Percentiles rank a stretch among this genome's conserved stretches.
Evolutionary conservation across 305 asterid genomes (phyloP).

Genomic region (Striga hermonthica): DNA sequence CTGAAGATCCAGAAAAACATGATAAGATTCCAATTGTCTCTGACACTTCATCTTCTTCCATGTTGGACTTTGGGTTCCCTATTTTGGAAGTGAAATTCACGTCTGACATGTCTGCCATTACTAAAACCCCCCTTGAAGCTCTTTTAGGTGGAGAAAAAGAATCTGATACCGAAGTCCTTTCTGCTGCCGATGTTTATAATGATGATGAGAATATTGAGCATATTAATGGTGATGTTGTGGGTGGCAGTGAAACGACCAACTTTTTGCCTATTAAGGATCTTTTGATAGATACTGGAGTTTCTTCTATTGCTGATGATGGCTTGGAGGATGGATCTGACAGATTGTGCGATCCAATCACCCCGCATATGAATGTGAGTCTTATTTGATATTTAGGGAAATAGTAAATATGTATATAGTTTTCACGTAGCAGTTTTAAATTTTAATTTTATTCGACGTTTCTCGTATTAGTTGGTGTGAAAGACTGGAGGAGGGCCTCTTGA

Average conservation of each 20-base stretch:
- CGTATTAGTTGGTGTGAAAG: no score
- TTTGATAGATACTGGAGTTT: slow-evolving; percentile 44
- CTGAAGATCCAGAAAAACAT: slow-evolving; percentile 17
- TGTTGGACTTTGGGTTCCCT: slow-evolving; percentile 54
- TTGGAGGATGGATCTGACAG: slow-evolving; percentile 30
- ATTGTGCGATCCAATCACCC: not conserved
- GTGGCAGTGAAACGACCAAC: slow-evolving; percentile 26
- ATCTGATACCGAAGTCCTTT: slow-evolving; percentile 30
- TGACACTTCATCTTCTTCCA: slow-evolving; percentile 34
- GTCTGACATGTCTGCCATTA: slow-evolving; percentile 30
- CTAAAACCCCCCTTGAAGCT: slow-evolving; percentile 52
- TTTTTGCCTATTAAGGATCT: slow-evolving; percentile 25
- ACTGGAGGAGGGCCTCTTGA: no score
- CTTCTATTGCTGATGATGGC: slow-evolving; percentile 34
- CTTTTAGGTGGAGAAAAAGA: slow-evolving; percentile 49
- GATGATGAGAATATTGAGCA: slow-evolving; percentile 13
- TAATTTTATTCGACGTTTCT: no score
- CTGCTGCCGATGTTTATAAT: not conserved
- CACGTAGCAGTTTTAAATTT: no score
- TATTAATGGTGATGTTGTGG: slow-evolving; percentile 27
- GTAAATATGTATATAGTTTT: no score
- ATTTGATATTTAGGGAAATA: not conserved
- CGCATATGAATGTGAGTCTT: not conserved
- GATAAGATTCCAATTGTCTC: slow-evolving; percentile 27
- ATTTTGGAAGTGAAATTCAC: slow-evolving; percentile 66